A percentile compares a stretch with the other conserved stretches of the same genome.
These are phyloP conservation scores for Epichloe sibirici DNA, from an alignment of 2,329 filamentous ascomycete genomes.

Conservation along the genomic window DNA sequence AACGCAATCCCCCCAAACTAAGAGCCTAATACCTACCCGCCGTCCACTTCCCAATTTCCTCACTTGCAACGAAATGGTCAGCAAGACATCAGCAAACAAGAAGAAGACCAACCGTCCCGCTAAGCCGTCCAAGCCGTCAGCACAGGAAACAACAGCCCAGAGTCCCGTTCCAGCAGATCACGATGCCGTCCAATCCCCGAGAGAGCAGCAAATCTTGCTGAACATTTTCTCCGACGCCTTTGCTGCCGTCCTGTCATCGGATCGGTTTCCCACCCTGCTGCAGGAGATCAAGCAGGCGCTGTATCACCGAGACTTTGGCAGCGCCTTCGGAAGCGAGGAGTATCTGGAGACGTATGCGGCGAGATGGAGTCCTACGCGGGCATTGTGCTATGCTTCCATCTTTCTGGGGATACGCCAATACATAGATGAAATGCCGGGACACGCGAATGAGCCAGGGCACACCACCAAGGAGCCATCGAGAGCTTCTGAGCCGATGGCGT, in stretches of 20 bases:
- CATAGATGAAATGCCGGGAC: slow-evolving; percentile 16
- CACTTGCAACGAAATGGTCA: slow-evolving; percentile 3
- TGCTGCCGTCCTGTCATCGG: slow-evolving; percentile 31
- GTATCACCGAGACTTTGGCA: slow-evolving; percentile 71
- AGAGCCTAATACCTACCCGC: not conserved
- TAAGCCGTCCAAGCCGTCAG: not conserved
- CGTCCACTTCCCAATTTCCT: not conserved
- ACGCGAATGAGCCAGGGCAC: not conserved
- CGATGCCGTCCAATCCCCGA: slow-evolving; percentile 2
- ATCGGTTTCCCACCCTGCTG: slow-evolving; percentile 42
- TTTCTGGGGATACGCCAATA: slow-evolving; percentile 27
- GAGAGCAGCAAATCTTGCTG: slow-evolving; percentile 54
- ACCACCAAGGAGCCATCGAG: not conserved
- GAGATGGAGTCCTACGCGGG: slow-evolving; percentile 80
- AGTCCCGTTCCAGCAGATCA: not conserved
- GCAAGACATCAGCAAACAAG: not conserved
- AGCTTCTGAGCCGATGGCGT: not conserved
- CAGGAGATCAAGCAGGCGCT: slow-evolving; percentile 80
- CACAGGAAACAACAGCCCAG: not conserved
- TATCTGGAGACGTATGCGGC: slow-evolving; percentile 74
- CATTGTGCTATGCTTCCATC: slow-evolving; percentile 64
- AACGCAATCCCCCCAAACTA: not conserved
- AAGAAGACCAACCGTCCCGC: not conserved
- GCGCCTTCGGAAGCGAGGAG: slow-evolving; percentile 61
- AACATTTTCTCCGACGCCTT: slow-evolving; percentile 62